phyloP scores from a whole-genome alignment of 1,284 basidiomycete genomes.

The Crucibulum cyathiforme region DNA sequence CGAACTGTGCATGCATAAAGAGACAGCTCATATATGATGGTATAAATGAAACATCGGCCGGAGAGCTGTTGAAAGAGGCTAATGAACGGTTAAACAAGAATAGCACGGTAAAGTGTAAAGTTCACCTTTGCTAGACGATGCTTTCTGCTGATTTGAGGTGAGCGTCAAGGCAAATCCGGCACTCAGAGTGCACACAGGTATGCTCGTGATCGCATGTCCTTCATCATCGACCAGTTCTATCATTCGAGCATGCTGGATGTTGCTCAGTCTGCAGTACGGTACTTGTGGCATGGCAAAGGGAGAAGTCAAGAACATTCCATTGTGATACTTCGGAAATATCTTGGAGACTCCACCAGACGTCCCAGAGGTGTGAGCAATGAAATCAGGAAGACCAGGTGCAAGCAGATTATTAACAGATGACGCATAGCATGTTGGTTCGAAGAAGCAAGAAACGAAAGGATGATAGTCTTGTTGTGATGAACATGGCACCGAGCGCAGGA shows the following conservation, averaged over 20 bases:
- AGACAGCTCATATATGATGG: conserved; percentile 6
- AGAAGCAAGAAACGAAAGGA: conserved; percentile 10
- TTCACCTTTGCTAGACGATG: too few relatives aligned
- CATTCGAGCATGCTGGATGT: conserved; percentile 4
- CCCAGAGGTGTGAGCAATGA: conserved; percentile 20
- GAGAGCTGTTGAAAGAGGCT: conserved; percentile 3
- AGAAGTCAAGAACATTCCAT: not conserved
- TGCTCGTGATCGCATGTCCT: not conserved
- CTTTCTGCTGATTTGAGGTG: too few relatives aligned
- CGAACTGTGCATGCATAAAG: conserved; percentile 14
- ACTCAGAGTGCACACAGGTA: not conserved
- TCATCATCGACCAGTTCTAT: not conserved
- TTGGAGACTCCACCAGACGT: conserved; percentile 16
- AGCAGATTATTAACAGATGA: conserved; percentile 6
- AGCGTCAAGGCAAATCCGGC: not conserved
- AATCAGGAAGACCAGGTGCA: conserved; percentile 18
- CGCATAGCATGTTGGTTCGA: not conserved
- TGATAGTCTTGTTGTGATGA: conserved; percentile 18
- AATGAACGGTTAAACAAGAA: not conserved
- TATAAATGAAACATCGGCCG: conserved; percentile 7
- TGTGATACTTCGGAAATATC: conserved; percentile 17
- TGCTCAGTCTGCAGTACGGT: not conserved
- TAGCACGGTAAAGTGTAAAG: too few relatives aligned
- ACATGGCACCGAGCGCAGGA: conserved; percentile 6
- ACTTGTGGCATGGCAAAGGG: not conserved